These are phyloP conservation scores for Fusarium armeniacum DNA, from an alignment of 2,329 filamentous ascomycete species.

Conservation along the genomic window DNA sequence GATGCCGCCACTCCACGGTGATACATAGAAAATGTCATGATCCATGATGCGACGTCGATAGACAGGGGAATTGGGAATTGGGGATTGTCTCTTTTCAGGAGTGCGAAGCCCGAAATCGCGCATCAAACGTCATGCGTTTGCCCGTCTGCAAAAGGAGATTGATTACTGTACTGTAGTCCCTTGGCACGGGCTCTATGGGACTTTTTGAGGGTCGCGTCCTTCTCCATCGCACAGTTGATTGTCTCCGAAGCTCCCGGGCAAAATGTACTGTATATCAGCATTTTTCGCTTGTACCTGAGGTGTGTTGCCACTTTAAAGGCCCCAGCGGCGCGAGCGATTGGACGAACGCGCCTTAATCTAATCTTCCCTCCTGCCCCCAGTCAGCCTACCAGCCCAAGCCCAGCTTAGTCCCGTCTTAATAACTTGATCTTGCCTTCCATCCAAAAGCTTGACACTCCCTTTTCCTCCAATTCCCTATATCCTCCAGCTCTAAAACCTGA, in stretches of 20 bases:
- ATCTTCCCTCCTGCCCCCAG: constrained; percentile 23
- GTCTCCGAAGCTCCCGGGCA: constrained; percentile 40
- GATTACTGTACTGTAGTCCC: constrained; percentile 20
- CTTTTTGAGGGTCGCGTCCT: constrained; percentile 6
- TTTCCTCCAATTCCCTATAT: constrained; percentile 36
- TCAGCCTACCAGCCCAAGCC: constrained; percentile 18
- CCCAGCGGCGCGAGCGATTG: constrained; percentile 40
- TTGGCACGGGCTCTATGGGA: constrained; percentile 3
- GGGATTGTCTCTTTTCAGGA: constrained; percentile 7
- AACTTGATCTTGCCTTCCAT: constrained; percentile 41
- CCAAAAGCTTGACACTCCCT: constrained; percentile 39
- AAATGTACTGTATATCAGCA: constrained; percentile 29
- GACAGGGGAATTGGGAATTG: constrained; percentile 10
- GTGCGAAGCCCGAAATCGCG: constrained; percentile 19
- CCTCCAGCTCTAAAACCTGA: constrained; percentile 28
- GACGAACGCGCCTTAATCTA: constrained; percentile 43
- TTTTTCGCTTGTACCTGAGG: constrained; percentile 33
- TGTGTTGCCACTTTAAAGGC: constrained; percentile 35
- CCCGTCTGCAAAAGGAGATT: constrained; percentile 9
- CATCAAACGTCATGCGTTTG: neutral
- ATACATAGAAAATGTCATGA: constrained; percentile 5
- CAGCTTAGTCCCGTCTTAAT: constrained; percentile 34
- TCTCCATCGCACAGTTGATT: constrained; percentile 27
- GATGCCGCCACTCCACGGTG: constrained; percentile 30
- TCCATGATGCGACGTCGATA: constrained; percentile 37